Base-by-base conservation (phyloP, 495 filamentous ascomycete genomes). In the Penicillium cataractarum region DNA sequence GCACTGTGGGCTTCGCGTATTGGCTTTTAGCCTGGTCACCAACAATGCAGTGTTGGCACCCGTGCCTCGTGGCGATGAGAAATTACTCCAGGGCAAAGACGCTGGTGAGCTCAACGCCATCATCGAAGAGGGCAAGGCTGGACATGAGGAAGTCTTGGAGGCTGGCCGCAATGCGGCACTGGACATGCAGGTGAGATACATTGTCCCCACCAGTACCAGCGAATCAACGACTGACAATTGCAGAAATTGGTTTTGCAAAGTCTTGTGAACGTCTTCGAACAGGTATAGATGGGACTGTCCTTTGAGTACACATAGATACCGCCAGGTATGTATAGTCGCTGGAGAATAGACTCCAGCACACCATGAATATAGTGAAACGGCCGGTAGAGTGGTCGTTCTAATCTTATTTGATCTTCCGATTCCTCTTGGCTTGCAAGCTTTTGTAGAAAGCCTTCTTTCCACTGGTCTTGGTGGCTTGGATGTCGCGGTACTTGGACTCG, bases 1-100 rank as follows among this genome's bases (percentile, higher is more conserved):
- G 63, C 90, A 93, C 68, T 86, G 82, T 58, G 87, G 84, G 12
- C 80, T 93, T 57, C 79, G 84, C 32, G 86, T 92, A n/a, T 70
- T 91, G 44, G 90, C 89, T 33, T 82, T 92, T 63, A 92, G 89
- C 61, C 74, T 93, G 24, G 89, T 92, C n/a, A 92, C 90, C 19
- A 93, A 93, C 69, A 85, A 77, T 10, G 85, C 87, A 3, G 87
- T 92, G 9, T 71, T 91, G 37, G 84, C 88, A 50, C 79, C 87
- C 5, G 86, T 82, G 0, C 82, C 87, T 24, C 78, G 84, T 35
- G 90, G 90, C 12, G 85, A 92, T 68, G 79, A 83, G 13, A n/a
- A 71, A 31, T 48, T 72, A 19, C 61, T 86, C 31, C 74, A 82
- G 46, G 72, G 65, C 4, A 72, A 76, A 64, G 74, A 65, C 50